These are phyloP conservation scores for Auriscalpium microsporum DNA, from an alignment of 768 basidiomycete genomes.

Conservation along the genomic window DNA sequence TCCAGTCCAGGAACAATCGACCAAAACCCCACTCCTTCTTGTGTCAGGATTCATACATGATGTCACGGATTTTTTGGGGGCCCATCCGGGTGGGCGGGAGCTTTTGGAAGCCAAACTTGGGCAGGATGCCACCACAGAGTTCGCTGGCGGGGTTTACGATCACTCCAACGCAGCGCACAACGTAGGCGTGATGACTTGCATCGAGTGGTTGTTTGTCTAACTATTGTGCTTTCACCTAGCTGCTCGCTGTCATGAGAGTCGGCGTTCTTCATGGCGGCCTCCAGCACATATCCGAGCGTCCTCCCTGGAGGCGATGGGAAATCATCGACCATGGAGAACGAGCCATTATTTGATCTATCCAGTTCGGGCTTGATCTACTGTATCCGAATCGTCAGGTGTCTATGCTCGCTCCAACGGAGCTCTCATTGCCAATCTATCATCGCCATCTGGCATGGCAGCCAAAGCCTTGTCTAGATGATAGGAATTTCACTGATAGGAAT, in stretches of 20 bases:
- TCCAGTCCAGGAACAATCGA: slow-evolving; percentile 60
- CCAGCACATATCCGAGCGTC: slow-evolving; percentile 34
- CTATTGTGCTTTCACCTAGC: slow-evolving; percentile 21
- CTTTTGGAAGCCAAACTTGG: slow-evolving; percentile 55
- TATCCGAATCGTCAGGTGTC: no score
- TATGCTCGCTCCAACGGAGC: no score
- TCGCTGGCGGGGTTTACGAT: slow-evolving; percentile 78
- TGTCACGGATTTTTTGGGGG: slow-evolving; percentile 58
- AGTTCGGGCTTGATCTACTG: no score
- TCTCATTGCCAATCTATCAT: no score
- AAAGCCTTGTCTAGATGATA: no score
- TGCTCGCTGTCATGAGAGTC: slow-evolving; percentile 73
- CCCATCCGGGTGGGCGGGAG: slow-evolving; percentile 71
- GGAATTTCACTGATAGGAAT: no score
- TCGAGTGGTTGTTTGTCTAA: neutral
- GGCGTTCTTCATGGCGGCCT: slow-evolving; percentile 59
- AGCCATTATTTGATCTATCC: neutral
- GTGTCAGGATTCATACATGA: slow-evolving; percentile 88
- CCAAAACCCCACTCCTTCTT: slow-evolving; percentile 56
- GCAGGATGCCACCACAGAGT: slow-evolving; percentile 77
- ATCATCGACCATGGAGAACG: neutral
- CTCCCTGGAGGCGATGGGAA: slow-evolving; percentile 1
- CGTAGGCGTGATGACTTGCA: slow-evolving; percentile 24
- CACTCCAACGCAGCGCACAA: slow-evolving; percentile 83
- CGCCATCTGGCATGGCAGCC: no score